A percentile compares a stretch with the other conserved stretches of the same genome.
Conservation (phyloP, 1,139 yeast genomes). For the Candida dubliniensis region DNA sequence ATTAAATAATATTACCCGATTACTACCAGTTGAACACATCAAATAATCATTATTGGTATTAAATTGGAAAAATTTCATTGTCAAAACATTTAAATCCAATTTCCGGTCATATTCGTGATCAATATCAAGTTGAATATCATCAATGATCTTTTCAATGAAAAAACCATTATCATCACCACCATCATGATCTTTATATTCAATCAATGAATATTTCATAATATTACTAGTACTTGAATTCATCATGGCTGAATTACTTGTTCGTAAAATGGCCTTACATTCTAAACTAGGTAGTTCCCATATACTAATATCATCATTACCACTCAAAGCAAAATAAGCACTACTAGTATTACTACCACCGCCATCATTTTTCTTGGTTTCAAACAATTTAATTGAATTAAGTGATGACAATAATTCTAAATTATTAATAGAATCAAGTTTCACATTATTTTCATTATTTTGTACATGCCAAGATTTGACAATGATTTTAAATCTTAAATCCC, state of each 20-base stretch:
- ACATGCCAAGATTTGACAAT: constrained; percentile 59
- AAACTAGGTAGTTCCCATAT: constrained; percentile 76
- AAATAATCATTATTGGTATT: constrained; percentile 13
- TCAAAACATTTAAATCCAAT: background rate
- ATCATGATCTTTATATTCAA: constrained; percentile 6
- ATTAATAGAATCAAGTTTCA: constrained; percentile 12
- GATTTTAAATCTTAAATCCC: constrained; percentile 77
- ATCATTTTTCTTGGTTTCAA: constrained; percentile 2
- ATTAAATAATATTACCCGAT: constrained; percentile 36
- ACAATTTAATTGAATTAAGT: constrained; percentile 1
- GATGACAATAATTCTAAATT: constrained; percentile 9
- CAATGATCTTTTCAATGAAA: constrained; percentile 10
- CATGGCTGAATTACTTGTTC: background rate
- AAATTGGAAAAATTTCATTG: constrained; percentile 2
- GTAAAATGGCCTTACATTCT: constrained; percentile 59
- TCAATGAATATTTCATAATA: constrained; percentile 9
- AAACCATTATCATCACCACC: constrained; percentile 5
- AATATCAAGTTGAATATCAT: constrained; percentile 3
- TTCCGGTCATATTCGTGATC: background rate
- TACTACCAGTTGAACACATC: constrained; percentile 29
- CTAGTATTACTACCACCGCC: constrained; percentile 3
- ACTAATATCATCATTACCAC: constrained; percentile 51
- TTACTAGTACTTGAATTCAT: background rate
- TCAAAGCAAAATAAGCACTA: constrained; percentile 13
- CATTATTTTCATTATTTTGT: constrained; percentile 16